Evolutionary conservation across 768 basidiomycete genomes (phyloP).

Genomic region (Russula ochroleuca): DNA sequence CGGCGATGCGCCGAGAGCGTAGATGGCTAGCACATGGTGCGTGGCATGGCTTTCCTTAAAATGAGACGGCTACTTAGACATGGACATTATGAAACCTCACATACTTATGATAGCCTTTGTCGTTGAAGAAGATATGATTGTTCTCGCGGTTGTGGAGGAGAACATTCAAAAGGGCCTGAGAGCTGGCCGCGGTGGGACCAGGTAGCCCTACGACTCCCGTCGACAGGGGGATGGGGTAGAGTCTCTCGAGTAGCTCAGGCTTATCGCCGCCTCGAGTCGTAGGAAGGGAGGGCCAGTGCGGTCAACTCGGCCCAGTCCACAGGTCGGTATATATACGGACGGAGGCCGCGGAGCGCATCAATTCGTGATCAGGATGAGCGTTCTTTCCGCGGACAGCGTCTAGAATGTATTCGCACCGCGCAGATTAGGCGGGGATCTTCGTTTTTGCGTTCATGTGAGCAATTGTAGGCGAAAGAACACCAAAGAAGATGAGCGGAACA

Average conservation of each 20-base stretch:
- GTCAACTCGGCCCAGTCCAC: no score
- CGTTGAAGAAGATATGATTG: conserved; percentile 55
- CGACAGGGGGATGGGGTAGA: conserved; percentile 16
- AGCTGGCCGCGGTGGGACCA: conserved; percentile 13
- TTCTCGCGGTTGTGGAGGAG: conserved; percentile 50
- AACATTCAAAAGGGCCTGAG: conserved; percentile 5
- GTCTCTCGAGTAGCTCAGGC: conserved; percentile 5
- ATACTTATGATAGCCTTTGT: conserved; percentile 35
- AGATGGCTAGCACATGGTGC: conserved; percentile 56
- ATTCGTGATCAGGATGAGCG: not conserved
- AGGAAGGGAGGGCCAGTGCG: not conserved
- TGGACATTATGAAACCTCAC: conserved; percentile 11
- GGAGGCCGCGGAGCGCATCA: no score
- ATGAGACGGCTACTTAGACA: not conserved
- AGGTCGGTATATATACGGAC: not conserved
- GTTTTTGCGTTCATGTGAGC: no score
- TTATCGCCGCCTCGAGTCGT: conserved; percentile 2
- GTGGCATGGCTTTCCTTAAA: conserved; percentile 45
- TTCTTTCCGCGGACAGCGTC: not conserved
- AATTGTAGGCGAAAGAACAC: no score
- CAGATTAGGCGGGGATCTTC: no score
- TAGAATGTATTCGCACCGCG: no score
- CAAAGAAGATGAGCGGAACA: no score
- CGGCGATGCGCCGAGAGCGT: conserved; percentile 52
- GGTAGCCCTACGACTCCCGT: conserved; percentile 12